Conservation (phyloP, 495 filamentous ascomycete genomes). For the Acidomyces sp. region DNA sequence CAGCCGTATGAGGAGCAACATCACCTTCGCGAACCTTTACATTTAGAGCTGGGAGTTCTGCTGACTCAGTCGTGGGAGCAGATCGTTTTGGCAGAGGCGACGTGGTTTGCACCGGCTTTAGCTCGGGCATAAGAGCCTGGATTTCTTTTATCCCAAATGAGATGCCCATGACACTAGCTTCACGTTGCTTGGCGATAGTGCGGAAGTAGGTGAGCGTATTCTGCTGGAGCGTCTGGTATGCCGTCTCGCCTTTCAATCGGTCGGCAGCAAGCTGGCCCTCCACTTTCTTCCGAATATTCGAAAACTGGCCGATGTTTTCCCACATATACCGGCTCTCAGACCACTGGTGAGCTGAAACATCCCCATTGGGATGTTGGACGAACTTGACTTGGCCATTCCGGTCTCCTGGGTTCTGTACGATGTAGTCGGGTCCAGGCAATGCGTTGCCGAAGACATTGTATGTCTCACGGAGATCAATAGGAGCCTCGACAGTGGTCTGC, state of each 20-base stretch:
- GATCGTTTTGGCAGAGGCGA: not conserved
- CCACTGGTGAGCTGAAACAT: constrained; percentile 32
- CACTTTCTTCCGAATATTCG: constrained; percentile 25
- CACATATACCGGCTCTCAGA: constrained; percentile 21
- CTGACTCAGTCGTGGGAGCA: not conserved
- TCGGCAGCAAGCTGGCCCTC: constrained; percentile 28
- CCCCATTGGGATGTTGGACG: constrained; percentile 28
- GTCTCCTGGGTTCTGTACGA: constrained; percentile 20
- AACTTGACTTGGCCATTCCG: constrained; percentile 26
- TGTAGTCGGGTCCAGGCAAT: constrained; percentile 23
- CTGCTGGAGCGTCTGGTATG: constrained; percentile 18
- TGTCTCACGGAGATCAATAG: constrained; percentile 16
- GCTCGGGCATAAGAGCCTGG: constrained; percentile 10
- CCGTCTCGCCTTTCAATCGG: constrained; percentile 22
- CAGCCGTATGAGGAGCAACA: too few species aligned
- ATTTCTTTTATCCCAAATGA: constrained; percentile 15
- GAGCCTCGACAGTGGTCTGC: constrained; percentile 16
- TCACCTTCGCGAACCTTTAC: too few species aligned
- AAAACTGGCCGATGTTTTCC: constrained; percentile 28
- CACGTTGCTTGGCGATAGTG: constrained; percentile 24
- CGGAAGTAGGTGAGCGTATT: constrained; percentile 28
- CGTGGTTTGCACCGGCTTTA: not conserved
- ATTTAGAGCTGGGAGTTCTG: too few species aligned
- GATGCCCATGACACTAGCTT: constrained; percentile 15
- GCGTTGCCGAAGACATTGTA: constrained; percentile 23